These are phyloP conservation scores for Tuber microsphaerosporum DNA, from an alignment of 495 filamentous ascomycete genomes.

Conservation along the genomic window DNA sequence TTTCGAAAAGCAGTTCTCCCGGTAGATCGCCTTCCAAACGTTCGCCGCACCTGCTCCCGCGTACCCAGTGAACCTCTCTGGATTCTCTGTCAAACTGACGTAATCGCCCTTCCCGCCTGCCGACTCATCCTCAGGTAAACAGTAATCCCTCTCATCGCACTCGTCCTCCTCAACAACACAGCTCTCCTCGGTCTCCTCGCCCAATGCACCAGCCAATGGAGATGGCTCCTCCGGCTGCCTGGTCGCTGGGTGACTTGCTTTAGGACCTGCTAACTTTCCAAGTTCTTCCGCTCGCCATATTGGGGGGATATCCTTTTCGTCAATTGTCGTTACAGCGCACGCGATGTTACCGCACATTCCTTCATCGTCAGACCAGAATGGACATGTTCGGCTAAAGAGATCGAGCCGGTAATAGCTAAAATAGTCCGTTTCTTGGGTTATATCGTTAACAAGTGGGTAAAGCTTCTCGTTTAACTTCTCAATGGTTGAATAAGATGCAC, in stretches of 20 bases:
- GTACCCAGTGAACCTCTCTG: slow-evolving; percentile 92
- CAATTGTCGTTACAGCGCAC: slow-evolving; percentile 91
- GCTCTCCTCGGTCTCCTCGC: slow-evolving; percentile 81
- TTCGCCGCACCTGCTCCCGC: slow-evolving; percentile 70
- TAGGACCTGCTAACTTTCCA: slow-evolving; percentile 85
- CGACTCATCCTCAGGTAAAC: slow-evolving; percentile 89
- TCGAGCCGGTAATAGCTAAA: slow-evolving; percentile 96
- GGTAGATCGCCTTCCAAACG: slow-evolving; percentile 94
- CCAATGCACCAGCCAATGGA: slow-evolving; percentile 75
- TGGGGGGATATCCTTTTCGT: slow-evolving; percentile 83
- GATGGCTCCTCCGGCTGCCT: slow-evolving; percentile 60
- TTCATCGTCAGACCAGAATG: slow-evolving; percentile 89
- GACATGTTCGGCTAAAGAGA: slow-evolving; percentile 90
- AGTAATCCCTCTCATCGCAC: slow-evolving; percentile 95
- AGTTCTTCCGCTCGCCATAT: slow-evolving; percentile 91
- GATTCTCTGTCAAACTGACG: slow-evolving; percentile 86
- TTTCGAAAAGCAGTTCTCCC: slow-evolving; percentile 92
- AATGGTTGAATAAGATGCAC: slow-evolving; percentile 83
- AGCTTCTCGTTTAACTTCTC: slow-evolving; percentile 73
- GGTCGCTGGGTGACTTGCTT: slow-evolving; percentile 75
- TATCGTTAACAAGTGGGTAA: slow-evolving; percentile 67
- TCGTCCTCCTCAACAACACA: slow-evolving; percentile 97
- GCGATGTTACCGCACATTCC: slow-evolving; percentile 97
- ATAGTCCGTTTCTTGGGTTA: slow-evolving; percentile 87
- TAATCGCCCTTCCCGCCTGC: slow-evolving; percentile 86